phyloP scores from a whole-genome alignment of 2,329 filamentous ascomycete species.

The Ceratocystis cacaofunesta region DNA sequence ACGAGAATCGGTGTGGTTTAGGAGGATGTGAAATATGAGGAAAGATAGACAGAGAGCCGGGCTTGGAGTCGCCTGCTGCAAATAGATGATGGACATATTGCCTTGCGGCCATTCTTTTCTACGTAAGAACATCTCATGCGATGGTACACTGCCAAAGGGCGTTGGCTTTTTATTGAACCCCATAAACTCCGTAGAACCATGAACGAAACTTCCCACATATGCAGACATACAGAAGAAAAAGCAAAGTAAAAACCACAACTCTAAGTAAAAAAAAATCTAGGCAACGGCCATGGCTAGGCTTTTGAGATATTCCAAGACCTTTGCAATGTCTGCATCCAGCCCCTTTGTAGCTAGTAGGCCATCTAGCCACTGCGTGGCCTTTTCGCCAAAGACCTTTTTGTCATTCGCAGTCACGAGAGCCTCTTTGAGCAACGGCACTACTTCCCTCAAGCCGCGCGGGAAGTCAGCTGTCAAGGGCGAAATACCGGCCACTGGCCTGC shows the following conservation, averaged over 20 bases:
- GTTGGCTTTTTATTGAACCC: constrained; percentile 4
- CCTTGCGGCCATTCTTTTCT: background rate
- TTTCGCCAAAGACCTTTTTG: constrained; percentile 31
- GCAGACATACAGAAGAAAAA: background rate
- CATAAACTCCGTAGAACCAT: constrained; percentile 6
- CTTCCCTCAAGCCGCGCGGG: constrained; percentile 51
- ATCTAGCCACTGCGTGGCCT: constrained; percentile 40
- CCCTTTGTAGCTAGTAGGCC: constrained; percentile 33
- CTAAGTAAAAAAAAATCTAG: background rate
- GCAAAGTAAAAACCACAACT: background rate
- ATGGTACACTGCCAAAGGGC: background rate
- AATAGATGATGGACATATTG: background rate
- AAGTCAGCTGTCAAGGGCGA: constrained; percentile 52
- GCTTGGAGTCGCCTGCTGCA: no score
- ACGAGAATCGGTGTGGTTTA: background rate
- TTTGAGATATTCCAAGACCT: constrained; percentile 40
- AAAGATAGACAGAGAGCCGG: background rate
- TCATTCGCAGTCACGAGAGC: constrained; percentile 33
- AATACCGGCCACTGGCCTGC: constrained; percentile 53
- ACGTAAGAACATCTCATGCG: background rate
- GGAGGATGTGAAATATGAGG: background rate
- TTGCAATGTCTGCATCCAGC: constrained; percentile 41
- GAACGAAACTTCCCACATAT: constrained; percentile 4
- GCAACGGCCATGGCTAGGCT: background rate
- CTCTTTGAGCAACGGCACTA: constrained; percentile 46